A percentile compares a stretch with the other conserved stretches of the same genome.
phyloP scores from a whole-genome alignment of 2,329 filamentous ascomycete genomes.

The Alternaria dauci region DNA sequence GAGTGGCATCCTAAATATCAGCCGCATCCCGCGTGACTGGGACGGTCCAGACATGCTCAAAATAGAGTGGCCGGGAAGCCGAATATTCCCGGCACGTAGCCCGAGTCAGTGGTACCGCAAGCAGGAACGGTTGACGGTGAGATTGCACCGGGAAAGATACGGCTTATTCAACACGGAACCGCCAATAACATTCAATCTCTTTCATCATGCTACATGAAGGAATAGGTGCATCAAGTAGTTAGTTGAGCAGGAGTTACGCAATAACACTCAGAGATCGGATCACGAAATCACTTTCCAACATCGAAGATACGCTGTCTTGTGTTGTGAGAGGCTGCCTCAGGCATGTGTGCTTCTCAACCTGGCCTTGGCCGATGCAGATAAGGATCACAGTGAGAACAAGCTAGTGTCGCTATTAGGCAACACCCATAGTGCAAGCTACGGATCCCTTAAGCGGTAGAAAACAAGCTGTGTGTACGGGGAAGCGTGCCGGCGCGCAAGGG shows the following conservation, averaged over 20 bases:
- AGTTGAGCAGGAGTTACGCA: background rate
- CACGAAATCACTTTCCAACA: background rate
- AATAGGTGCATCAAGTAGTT: background rate
- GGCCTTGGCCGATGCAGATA: background rate
- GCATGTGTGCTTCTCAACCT: background rate
- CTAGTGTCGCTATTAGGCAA: background rate
- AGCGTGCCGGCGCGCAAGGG: background rate
- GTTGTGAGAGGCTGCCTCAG: background rate
- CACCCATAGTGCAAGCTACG: background rate
- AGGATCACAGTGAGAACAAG: background rate
- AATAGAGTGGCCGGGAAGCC: background rate
- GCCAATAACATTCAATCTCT: background rate
- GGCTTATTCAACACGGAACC: background rate
- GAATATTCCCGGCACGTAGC: background rate
- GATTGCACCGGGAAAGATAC: background rate
- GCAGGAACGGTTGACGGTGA: background rate
- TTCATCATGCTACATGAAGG: background rate
- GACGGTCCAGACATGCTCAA: background rate
- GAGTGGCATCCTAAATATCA: background rate
- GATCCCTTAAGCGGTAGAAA: background rate
- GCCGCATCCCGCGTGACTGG: background rate
- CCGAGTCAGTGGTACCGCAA: background rate
- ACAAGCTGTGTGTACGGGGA: background rate
- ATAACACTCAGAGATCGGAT: background rate
- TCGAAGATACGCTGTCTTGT: background rate